Base-by-base conservation (phyloP, 2,329 filamentous ascomycete genomes). In the Cladosporium sp. region DNA sequence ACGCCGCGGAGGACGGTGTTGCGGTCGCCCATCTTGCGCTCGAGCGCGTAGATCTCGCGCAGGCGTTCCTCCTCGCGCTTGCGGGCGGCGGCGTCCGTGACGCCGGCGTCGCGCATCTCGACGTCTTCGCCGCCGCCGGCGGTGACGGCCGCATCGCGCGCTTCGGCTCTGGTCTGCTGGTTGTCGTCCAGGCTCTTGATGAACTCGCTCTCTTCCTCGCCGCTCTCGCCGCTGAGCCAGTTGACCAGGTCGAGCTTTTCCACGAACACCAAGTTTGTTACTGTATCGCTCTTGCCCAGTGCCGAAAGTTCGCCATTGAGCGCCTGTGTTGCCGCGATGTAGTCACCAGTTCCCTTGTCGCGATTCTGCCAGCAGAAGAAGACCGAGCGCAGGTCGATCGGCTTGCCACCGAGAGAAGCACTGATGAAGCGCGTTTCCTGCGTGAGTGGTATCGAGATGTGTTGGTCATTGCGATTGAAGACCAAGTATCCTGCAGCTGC, bases 361-460 rank as follows among this genome's bases (percentile, higher is more conserved):
- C 90, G 89, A 73, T 96, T 95, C 64, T 88, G 78, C 89, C 90
- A 98, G 52, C 90, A 90, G 67, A 97, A 95, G 76, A 92, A 96
- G 72, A 96, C 92, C 68, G 87, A 93, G 67, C 93, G 89, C 61
- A 98, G 77, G 68, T 96, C 89, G 14, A 67, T 55, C 3, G 56
- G 54, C 46, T 60, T 61, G 31, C 58, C 55, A 37, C 61, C 63
- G 8, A 56, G 53, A 3, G 58, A 81, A 54, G 82, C 80, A n/a
- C 89, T 91, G 56, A 87, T 80, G 75, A 97, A 97, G 63, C 93
- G 89, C 60, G 93, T 98, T 9, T 85, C 78, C 56, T 49, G 74
- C 68, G 46, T 80, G 79, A 62, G 78, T 71, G 55, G 56, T 18
- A 69, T 60, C 1, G 66, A 54, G 32, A 61, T 64, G 78, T 75